Evolutionary conservation across 2,329 filamentous ascomycete species (phyloP), one percentile per base, ranked within the genome.

Genomic region (Plectosphaerella plurivora): DNA sequence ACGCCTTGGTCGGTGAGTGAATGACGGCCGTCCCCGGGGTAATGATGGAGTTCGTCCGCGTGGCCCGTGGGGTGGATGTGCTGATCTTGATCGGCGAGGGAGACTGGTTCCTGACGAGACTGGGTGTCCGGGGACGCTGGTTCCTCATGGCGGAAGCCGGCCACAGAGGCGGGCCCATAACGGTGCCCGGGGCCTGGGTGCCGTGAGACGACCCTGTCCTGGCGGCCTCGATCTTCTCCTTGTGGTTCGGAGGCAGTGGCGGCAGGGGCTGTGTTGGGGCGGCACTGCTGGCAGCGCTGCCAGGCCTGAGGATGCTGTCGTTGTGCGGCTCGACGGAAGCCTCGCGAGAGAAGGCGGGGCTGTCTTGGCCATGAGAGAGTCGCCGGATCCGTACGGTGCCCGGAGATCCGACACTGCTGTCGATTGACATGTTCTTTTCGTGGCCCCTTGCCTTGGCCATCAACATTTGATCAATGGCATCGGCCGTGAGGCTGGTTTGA

Each of bases 131-230:
- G 14, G 87, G 85, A 44, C 82, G 76, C 47, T 70, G 62, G 59
- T 68, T 78, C 59, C 61, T 70, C 66, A 74, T 71, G 2, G 87
- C 88, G 54, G 91, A 96, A 47, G 91, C 90, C 33, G 92, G 90
- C 61, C 89, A 79, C 42, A 83, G 68, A n/a, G 93, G 93, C 47
- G 93, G 93, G 3, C 88, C 91, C 92, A 97, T 97, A 51, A 62
- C 63, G 50, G 63, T 60, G 20, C 62, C 61, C 16, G 61, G 68
- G 37, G 70, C 72, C 59, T 68, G 73, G 39, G 64, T 65, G 60
- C 75, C 65, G 63, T 78, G 62, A 55, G 77, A 71, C 5, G 82
- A 83, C 20, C 74, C 72, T 25, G 79, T 76, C 56, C 84, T 86
- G 39, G 89, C 90, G 47, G 90, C 89, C 61, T 93, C 87, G 60